Evolutionary conservation across 1,284 basidiomycete species (phyloP).

Genomic region (Lentinula novae-zelandiae): DNA sequence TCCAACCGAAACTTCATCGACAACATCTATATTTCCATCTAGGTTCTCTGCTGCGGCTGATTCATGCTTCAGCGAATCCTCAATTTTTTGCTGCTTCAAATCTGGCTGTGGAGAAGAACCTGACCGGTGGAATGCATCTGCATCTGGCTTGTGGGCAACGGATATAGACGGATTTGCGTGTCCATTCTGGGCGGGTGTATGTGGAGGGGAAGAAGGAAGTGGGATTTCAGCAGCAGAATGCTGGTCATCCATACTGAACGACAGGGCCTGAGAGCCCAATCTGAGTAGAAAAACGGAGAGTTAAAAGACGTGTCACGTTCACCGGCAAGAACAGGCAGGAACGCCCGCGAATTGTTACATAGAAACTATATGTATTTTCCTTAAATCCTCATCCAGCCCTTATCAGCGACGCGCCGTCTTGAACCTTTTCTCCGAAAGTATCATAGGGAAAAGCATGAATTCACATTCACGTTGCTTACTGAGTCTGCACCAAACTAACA

Average conservation of each 20-base stretch:
- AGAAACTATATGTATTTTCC: too few relatives aligned
- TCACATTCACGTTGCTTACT: too few relatives aligned
- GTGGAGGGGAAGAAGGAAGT: constrained; percentile 8
- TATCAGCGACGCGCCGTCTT: too few relatives aligned
- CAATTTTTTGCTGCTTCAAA: not conserved
- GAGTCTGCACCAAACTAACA: too few relatives aligned
- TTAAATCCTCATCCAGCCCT: too few relatives aligned
- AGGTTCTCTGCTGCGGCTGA: not conserved
- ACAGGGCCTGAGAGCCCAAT: constrained; percentile 2
- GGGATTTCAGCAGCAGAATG: constrained; percentile 4
- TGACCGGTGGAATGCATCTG: not conserved
- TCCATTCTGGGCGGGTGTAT: not conserved
- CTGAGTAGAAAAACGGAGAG: not conserved
- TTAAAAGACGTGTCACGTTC: not conserved
- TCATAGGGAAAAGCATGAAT: too few relatives aligned
- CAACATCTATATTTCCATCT: not conserved
- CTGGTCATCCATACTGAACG: constrained; percentile 13
- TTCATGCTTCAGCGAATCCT: not conserved
- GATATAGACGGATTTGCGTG: constrained; percentile 1
- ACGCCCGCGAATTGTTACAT: too few relatives aligned
- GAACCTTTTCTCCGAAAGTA: too few relatives aligned
- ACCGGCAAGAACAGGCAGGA: not conserved
- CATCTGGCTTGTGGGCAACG: not conserved
- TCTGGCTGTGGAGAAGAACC: not conserved
- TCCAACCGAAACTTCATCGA: not conserved